Base-by-base conservation (phyloP, 176 grass and related monocot genomes). In the Microstegium vimineum region DNA sequence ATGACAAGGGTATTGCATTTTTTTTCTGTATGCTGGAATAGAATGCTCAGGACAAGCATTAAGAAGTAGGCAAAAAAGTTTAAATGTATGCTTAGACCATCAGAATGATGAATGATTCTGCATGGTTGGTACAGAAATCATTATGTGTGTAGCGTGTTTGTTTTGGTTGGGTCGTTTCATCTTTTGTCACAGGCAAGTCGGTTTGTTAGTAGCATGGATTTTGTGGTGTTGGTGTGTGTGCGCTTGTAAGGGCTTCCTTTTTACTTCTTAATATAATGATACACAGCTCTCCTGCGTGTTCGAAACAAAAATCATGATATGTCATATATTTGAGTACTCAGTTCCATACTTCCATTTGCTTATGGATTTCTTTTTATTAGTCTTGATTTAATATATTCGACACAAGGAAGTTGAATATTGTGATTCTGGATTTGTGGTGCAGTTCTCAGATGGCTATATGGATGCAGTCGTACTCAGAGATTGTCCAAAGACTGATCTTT, bases 381-480 rank as follows among this genome's bases (percentile, higher is more conserved):
- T 85, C 34, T 34, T 82, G 10, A 68, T 62, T 42, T 16, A 47
- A 23, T 56, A 23, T 65, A 69, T 3, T 59, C 10, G 1, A 62
- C 32, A 74, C 14, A 33, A 3, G 38, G 9, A 47, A 79, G 9
- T 2, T 62, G n/a, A 72, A 32, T 54, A 13, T 32, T 81, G 18
- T 63, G 25, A n/a, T 13, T n/a, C n/a, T n/a, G n/a, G n/a, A n/a
- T n/a, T n/a, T 20, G 3, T 62, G 38, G 52, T 82, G 52, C 90
- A 98, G 95, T 98, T 98, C 78, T 91, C 92, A 34, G 95, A 98
- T 90, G 92, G 95, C 80, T 98, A 77, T 35, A 75, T 93, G 85
- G 95, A 94, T 34, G 90, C 87, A 11, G 45, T 84, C 60, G 83
- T 97, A 72, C 66, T 94, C 5, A 89, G 66, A 54, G 88, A 93